These are phyloP conservation scores for Strobilomyces confusus DNA, from an alignment of 768 basidiomycete genomes.

Conservation along the genomic window DNA sequence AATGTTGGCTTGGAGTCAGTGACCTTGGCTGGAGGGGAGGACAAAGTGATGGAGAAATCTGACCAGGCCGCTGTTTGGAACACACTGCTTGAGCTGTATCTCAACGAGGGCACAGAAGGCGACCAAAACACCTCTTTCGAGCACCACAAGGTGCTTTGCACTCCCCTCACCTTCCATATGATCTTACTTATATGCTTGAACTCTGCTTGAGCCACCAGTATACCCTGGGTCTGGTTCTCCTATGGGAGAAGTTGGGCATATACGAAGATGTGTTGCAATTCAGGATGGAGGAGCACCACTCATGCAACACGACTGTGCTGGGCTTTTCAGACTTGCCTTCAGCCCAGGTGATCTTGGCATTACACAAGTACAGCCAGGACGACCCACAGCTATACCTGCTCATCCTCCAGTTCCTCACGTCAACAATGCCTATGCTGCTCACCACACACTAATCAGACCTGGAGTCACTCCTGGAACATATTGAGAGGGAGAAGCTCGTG, in stretches of 20 bases:
- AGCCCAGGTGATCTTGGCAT: slow-evolving; percentile 57
- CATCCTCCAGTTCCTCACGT: slow-evolving; percentile 89
- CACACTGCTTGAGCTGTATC: slow-evolving; percentile 89
- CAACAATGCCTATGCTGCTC: slow-evolving; percentile 70
- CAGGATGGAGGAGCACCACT: slow-evolving; percentile 73
- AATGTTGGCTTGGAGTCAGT: slow-evolving; percentile 11
- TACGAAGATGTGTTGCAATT: slow-evolving; percentile 92
- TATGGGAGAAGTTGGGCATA: slow-evolving; percentile 96
- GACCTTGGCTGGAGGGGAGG: slow-evolving; percentile 25
- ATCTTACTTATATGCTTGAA: slow-evolving; percentile 89
- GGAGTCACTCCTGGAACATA: slow-evolving; percentile 62
- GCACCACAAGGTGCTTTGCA: slow-evolving; percentile 66
- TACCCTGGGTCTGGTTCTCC: slow-evolving; percentile 76
- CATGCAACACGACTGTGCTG: background rate
- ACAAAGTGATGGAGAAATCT: slow-evolving; percentile 48
- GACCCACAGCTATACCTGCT: slow-evolving; percentile 81
- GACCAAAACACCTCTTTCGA: slow-evolving; percentile 8
- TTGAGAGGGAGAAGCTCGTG: slow-evolving; percentile 80
- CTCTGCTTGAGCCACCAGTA: slow-evolving; percentile 84
- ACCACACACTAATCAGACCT: slow-evolving; percentile 69
- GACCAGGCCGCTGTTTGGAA: slow-evolving; percentile 93
- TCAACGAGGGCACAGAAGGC: slow-evolving; percentile 42
- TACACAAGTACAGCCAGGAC: slow-evolving; percentile 68
- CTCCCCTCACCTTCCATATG: slow-evolving; percentile 65
- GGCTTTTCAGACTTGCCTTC: slow-evolving; percentile 33